Base-by-base conservation (phyloP, 352 stramenopile species). In the Porosira glacialis region DNA sequence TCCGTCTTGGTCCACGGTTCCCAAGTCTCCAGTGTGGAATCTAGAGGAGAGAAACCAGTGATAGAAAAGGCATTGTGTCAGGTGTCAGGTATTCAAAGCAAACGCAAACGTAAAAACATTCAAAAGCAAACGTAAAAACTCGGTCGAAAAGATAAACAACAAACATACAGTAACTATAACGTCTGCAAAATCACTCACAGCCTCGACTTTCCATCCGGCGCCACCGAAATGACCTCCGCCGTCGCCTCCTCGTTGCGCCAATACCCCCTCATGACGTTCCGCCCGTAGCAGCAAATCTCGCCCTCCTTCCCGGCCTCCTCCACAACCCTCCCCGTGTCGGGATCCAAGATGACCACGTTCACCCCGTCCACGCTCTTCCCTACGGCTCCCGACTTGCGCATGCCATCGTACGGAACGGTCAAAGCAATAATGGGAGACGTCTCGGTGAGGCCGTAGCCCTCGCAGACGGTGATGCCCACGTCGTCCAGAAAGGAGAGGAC, bases 1-100 rank as follows among this genome's bases (percentile, higher is more conserved):
- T 28, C 75, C 75, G 64, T 76, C 59, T 22, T 83, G 62, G 35
- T 87, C 75, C 36, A 92, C 59, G 44, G 39, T 66, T 19, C 85
- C 86, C 51, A 89, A 56, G 51, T 93, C 87, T 50, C 87, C 87
- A 27, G 87, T 92, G n/a, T 87, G 70, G 66, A 92, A 93, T 24
- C 71, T 80, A 15, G 49, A 39, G 36, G 24, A 56, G 31, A 59
- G 19, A 62, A 15, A 52, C n/a, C 2, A 17, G 28, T 35, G 26
- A 43, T 27, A 27, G 28, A 17, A 22, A n/a, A 8, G 7, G n/a
- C 11, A 43, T 49, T 49, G 11, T 8, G 52, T 28, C 17, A 10
- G 26, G n/a, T 3, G 39, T 38, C 0, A n/a, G n/a, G n/a, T n/a
- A n/a, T n/a, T n/a, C n/a, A n/a, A n/a, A n/a, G n/a, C n/a, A n/a